Evolutionary conservation across 331 rosid species (phyloP).

Genomic region (Rosa hybrid): DNA sequence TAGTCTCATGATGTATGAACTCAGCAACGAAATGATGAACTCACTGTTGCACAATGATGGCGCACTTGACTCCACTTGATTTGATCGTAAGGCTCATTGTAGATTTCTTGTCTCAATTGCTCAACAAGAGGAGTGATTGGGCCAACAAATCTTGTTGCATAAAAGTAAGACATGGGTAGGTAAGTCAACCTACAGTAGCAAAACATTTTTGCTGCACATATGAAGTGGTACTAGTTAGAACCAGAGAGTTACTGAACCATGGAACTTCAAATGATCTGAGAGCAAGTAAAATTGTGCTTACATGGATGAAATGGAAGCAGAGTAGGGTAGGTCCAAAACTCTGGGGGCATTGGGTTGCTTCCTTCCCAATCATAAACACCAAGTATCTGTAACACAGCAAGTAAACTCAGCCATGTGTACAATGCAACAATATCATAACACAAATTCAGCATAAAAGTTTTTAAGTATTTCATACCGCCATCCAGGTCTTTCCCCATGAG

Average conservation of each 20-base stretch:
- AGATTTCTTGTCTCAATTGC: conserved; percentile 37
- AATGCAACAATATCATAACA: background rate
- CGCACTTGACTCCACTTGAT: conserved; percentile 36
- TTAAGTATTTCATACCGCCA: conserved; percentile 47
- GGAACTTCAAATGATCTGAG: background rate
- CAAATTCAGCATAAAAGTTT: background rate
- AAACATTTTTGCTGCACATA: conserved; percentile 32
- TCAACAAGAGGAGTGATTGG: conserved; percentile 34
- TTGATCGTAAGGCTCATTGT: conserved; percentile 19
- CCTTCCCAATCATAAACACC: conserved; percentile 59
- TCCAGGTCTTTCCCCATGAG: conserved; percentile 87
- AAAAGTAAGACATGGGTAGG: conserved; percentile 37
- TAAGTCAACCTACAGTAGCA: conserved; percentile 33
- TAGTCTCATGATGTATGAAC: background rate
- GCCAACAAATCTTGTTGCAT: conserved; percentile 30
- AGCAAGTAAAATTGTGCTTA: conserved; percentile 6
- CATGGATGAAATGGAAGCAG: conserved; percentile 47
- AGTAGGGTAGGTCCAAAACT: conserved; percentile 39
- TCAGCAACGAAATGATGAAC: background rate
- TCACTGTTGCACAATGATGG: conserved; percentile 29
- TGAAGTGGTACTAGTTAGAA: conserved; percentile 7
- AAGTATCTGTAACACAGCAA: conserved; percentile 48
- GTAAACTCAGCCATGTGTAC: background rate
- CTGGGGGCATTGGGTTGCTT: conserved; percentile 53
- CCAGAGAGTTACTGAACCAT: background rate